These are phyloP conservation scores for Ceratobasidium papillatum DNA, from an alignment of 1,284 basidiomycete genomes.

Conservation along the genomic window DNA sequence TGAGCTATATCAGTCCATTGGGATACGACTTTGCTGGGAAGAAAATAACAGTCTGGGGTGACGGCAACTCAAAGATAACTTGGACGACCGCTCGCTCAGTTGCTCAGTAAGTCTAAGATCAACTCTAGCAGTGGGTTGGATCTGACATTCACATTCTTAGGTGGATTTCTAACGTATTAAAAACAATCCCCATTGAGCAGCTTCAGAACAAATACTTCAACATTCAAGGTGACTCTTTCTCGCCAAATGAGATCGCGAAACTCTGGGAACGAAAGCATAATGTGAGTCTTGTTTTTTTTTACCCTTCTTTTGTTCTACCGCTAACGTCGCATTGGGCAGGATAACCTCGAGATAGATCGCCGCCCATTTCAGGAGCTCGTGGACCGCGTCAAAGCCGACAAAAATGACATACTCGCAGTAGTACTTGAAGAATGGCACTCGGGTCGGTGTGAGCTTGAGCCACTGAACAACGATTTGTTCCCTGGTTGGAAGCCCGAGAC, in stretches of 20 bases:
- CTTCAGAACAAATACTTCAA: constrained; percentile 28
- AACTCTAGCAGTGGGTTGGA: background rate
- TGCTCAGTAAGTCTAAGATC: constrained; percentile 13
- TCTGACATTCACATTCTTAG: background rate
- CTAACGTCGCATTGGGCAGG: background rate
- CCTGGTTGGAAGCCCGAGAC: constrained; percentile 29
- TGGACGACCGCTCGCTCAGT: constrained; percentile 29
- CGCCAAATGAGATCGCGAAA: constrained; percentile 11
- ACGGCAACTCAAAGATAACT: constrained; percentile 15
- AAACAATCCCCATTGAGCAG: constrained; percentile 14
- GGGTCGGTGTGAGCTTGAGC: constrained; percentile 8
- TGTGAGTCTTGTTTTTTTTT: background rate
- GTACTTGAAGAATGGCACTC: constrained; percentile 29
- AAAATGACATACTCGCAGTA: constrained; percentile 15
- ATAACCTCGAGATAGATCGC: constrained; percentile 16
- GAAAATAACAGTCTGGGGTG: constrained; percentile 30
- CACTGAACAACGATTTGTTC: constrained; percentile 15
- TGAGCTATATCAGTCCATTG: background rate
- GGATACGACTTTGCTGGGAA: constrained; percentile 31
- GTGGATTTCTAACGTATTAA: constrained; percentile 30
- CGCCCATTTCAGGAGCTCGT: constrained; percentile 25
- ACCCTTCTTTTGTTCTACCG: background rate
- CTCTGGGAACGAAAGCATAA: constrained; percentile 38
- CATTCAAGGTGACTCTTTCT: constrained; percentile 16
- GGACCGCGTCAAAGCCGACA: constrained; percentile 9